Base-by-base conservation (phyloP, 495 filamentous ascomycete genomes). In the Penicillium antarcticum region DNA sequence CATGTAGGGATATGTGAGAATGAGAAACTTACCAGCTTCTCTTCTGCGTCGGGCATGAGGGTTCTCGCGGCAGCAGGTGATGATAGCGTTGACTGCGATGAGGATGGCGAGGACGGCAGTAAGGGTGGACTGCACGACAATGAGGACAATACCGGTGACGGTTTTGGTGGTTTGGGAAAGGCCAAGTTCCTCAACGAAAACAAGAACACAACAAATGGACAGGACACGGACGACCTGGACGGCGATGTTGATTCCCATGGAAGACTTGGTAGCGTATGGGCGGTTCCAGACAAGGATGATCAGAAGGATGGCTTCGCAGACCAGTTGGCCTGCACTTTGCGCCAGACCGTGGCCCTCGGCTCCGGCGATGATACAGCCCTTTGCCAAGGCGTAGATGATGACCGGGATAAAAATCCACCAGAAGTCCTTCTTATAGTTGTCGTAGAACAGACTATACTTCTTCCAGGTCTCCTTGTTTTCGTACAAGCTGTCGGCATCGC, bases 381-480 rank as follows among this genome's bases (percentile, higher is more conserved):
- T 95, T 58, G 82, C 87, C 60, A 97, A 92, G 77, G 92, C 89
- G 76, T 97, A 98, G 46, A 94, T 42, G 68, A 98, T 96, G 39
- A 80, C 77, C 6, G 94, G 94, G 11, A 98, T 80, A 66, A 98
- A 98, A 8, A 97, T 65, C 91, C 92, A 97, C 92, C 92, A 98
- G 71, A 90, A 95, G 56, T 86, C 84, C 61, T 85, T 87, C 68
- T 92, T 90, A 71, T 94, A 97, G 56, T 85, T 87, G 58, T 98
- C 94, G 70, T 98, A 98, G 76, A 98, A 98, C 31, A 97, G 74
- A 60, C 88, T 95, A 77, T 98, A 98, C 69, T 91, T 95, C 58
- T 87, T 78, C 92, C 95, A 96, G 42, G 86, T 88, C 47, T 87
- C 83, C 75, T 91, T 94, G 65, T 97, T 81, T 42, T 96, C 90